phyloP scores from a whole-genome alignment of 1,284 basidiomycete genomes.

The Moesziomyces sp. region DNA sequence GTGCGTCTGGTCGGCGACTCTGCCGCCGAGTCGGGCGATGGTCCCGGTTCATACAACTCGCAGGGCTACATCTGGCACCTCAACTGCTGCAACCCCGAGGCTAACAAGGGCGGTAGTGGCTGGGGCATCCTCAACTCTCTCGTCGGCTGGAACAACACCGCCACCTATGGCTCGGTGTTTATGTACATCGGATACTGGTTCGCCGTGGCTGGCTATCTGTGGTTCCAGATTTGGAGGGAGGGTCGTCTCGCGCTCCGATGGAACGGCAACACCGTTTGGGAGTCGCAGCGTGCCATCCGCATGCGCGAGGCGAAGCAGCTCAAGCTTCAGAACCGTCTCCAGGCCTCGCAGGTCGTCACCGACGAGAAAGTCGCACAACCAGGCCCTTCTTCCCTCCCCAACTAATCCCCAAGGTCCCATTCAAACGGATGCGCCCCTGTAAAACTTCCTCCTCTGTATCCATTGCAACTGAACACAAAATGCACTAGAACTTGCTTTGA shows the following conservation, averaged over 20 bases:
- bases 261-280: conserved; percentile 33
- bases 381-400: not conserved
- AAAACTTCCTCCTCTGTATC: too few species aligned
- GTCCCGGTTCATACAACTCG: conserved; percentile 59
- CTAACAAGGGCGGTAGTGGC: conserved; percentile 67
- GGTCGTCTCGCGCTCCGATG: conserved; percentile 30
- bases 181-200: conserved; percentile 62
- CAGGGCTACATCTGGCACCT: conserved; percentile 69
- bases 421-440: not conserved
- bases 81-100: conserved; percentile 83
- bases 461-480: too few species aligned
- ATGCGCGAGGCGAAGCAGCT: conserved; percentile 12
- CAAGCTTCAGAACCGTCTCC: conserved; percentile 4
- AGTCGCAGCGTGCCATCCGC: conserved; percentile 19
- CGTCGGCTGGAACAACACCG: conserved; percentile 65
- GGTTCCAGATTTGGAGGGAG: conserved; percentile 50
- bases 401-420: not conserved
- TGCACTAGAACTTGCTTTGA: too few species aligned
- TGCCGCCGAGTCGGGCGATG: conserved; percentile 58
- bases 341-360: not conserved
- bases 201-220: conserved; percentile 48
- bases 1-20: conserved; percentile 57
- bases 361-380: conserved; percentile 10
- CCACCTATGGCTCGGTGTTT: conserved; percentile 54
- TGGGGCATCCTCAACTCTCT: conserved; percentile 64